Evolutionary conservation across 169 alveolate species (phyloP), one percentile per base, ranked within the genome.

Genomic region (Plasmodium yoelii): DNA sequence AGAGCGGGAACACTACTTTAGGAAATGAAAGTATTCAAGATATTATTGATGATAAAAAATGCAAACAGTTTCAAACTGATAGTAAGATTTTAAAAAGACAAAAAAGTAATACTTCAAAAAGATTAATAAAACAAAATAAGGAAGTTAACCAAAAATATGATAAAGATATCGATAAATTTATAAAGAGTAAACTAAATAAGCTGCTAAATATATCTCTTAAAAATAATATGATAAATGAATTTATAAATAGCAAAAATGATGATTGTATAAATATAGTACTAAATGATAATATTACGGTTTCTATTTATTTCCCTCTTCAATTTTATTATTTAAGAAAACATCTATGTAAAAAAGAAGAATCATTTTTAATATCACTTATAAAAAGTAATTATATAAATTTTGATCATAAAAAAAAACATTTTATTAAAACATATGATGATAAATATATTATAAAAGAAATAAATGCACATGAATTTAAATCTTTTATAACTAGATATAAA

Each of bases 361-460:
- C 44, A 10, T 82, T 82, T 82, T 67, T 82, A 46, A 82, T 18
- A 7, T 82, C 90, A 6, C 82, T 82, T 26, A 82, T 47, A 65
- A 82, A 82, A 47, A 82, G 90, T 49, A 82, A 82, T 70, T 65
- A 59, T 72, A 82, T 82, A 70, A 65, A 82, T 15, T 82, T 82
- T 82, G 82, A 82, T 13, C 59, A 82, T 51, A 82, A 67, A 55
- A 82, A 67, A 65, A 82, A 70, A 12, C 70, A 82, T 56, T 82
- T 82, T 15, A 71, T 51, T n/a, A 82, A 82, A 67, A 82, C 84
- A 2, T 82, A 82, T 49, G 90, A 82, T 55, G 72, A 67, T 67
- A 82, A 56, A 53, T 82, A 53, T 61, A 82, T 82, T 44, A 59
- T 82, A 56, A 82, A 82, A 42, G 90, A 82, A 60, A 82, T 82